Evolutionary conservation across 495 filamentous ascomycete species (phyloP).

Genomic region (Staphylotrichum longicolle): DNA sequence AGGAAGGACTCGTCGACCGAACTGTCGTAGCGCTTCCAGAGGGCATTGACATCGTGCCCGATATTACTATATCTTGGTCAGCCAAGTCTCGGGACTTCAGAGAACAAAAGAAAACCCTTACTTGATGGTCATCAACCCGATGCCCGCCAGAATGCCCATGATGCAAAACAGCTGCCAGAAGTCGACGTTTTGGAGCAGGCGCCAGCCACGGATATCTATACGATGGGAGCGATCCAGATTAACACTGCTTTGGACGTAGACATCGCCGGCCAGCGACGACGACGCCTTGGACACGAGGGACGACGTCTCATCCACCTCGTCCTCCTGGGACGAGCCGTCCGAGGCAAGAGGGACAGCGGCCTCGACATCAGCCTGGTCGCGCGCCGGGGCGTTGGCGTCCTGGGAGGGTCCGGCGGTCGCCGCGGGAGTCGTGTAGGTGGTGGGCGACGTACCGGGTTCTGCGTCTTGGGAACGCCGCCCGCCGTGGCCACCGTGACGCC

Average conservation of each 20-base stretch:
- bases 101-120: constrained; percentile 45
- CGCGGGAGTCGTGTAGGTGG: constrained; percentile 34
- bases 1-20: constrained; percentile 71
- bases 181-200: constrained; percentile 68
- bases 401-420: constrained; percentile 24
- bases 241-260: constrained; percentile 53
- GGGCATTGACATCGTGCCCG: constrained; percentile 75
- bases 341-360: constrained; percentile 35
- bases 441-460: constrained; percentile 68
- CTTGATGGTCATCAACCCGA: constrained; percentile 99
- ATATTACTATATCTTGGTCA: constrained; percentile 73
- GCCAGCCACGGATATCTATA: constrained; percentile 85
- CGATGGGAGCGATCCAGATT: constrained; percentile 60
- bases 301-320: constrained; percentile 69
- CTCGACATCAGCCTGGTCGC: constrained; percentile 38
- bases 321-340: constrained; percentile 28
- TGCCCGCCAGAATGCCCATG: constrained; percentile 84
- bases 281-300: constrained; percentile 70
- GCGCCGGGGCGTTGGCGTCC: constrained; percentile 13
- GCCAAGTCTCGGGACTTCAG: constrained; percentile 19
- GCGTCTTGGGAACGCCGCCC: constrained; percentile 36
- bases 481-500: constrained; percentile 34
- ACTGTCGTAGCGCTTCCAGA: constrained; percentile 83
- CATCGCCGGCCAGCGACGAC: constrained; percentile 46
- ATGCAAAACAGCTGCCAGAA: constrained; percentile 89